A percentile compares a stretch with the other conserved stretches of the same genome.
phyloP scores from a whole-genome alignment of 768 basidiomycete species.

The Pisolithus marmoratus region DNA sequence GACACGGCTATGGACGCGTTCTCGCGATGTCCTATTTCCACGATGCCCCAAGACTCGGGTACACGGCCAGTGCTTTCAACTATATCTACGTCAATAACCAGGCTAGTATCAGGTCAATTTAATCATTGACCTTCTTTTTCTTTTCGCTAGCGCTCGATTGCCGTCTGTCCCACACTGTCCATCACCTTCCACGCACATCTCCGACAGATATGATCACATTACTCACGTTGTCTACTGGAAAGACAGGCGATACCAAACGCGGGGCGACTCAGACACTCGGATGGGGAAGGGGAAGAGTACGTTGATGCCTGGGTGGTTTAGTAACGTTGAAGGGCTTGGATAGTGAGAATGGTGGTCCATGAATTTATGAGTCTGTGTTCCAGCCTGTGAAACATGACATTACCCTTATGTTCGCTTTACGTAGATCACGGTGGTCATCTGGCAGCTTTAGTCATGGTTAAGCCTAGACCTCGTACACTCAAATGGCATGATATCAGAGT shows the following conservation, averaged over 20 bases:
- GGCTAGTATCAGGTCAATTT: conserved; percentile 59
- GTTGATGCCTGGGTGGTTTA: conserved; percentile 86
- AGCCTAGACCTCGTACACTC: no score
- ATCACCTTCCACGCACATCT: background rate
- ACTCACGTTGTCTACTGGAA: background rate
- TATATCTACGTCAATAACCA: conserved; percentile 83
- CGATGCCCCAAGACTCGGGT: conserved; percentile 76
- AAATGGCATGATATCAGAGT: no score
- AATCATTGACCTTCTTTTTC: background rate
- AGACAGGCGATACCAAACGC: conserved; percentile 61
- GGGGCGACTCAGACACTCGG: conserved; percentile 60
- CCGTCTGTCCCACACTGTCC: background rate
- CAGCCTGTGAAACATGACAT: background rate
- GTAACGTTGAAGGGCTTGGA: conserved; percentile 47
- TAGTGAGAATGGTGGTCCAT: background rate
- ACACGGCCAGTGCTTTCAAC: conserved; percentile 82
- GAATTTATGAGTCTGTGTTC: no score
- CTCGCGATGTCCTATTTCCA: conserved; percentile 76
- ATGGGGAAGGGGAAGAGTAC: conserved; percentile 77
- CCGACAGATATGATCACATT: background rate
- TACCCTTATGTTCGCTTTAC: background rate
- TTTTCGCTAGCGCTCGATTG: background rate
- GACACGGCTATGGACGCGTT: conserved; percentile 58
- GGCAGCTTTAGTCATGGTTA: no score
- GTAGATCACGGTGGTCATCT: no score